Evolutionary conservation across 2,329 filamentous ascomycete genomes (phyloP).

Genomic region (Aspergillus cejpii): DNA sequence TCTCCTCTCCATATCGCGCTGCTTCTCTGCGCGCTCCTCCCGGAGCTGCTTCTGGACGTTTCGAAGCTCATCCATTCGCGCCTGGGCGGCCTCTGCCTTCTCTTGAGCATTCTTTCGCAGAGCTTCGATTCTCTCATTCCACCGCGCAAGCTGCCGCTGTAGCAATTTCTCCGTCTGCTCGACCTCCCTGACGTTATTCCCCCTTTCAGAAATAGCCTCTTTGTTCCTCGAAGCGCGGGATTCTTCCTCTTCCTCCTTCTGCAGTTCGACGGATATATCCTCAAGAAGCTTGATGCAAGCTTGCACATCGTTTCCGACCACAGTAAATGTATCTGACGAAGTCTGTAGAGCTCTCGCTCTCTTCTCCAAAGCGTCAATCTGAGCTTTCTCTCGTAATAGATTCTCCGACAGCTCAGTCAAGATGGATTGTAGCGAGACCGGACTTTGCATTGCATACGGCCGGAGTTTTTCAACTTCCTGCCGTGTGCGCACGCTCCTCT

Average conservation of each 20-base stretch:
- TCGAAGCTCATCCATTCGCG: conserved; percentile 83
- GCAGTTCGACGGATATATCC: conserved; percentile 74
- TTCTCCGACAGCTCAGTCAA: conserved; percentile 75
- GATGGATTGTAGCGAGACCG: conserved; percentile 71
- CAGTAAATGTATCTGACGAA: conserved; percentile 78
- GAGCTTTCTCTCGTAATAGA: conserved; percentile 67
- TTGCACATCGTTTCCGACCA: conserved; percentile 77
- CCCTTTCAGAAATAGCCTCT: conserved; percentile 79
- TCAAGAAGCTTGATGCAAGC: conserved; percentile 84
- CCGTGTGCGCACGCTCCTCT: conserved; percentile 56
- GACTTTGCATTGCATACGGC: conserved; percentile 87
- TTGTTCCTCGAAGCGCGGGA: conserved; percentile 71
- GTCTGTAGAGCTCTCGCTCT: conserved; percentile 86
- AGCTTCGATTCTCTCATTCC: conserved; percentile 79
- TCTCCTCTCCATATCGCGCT: conserved; percentile 83
- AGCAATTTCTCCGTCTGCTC: conserved; percentile 81
- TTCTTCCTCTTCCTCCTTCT: conserved; percentile 87
- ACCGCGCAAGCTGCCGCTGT: conserved; percentile 74
- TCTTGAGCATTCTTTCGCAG: conserved; percentile 71
- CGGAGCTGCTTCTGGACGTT: conserved; percentile 71
- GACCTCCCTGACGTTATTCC: conserved; percentile 84
- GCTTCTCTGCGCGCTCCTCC: conserved; percentile 79
- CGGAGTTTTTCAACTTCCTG: conserved; percentile 84
- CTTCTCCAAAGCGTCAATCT: conserved; percentile 82
- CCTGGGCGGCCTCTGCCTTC: conserved; percentile 73